Evolutionary conservation across 345 rosid species (phyloP), one percentile per base, ranked within the genome.

Genomic region (Carallia pectinifolia): DNA sequence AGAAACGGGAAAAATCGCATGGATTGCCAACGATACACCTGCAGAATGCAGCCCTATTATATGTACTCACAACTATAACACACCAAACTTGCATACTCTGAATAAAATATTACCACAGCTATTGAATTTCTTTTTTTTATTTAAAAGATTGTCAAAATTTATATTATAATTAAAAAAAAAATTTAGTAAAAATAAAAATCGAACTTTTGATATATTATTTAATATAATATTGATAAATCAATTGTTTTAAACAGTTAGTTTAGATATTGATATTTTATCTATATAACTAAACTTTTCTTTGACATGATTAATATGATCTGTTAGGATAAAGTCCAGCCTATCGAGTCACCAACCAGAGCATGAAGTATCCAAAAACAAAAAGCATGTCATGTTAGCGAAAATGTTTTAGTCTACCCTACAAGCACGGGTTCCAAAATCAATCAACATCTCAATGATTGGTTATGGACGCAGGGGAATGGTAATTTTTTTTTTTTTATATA

Each of bases 311-410:
- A n/a, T 13, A 1, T 29, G 31, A 50, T 67, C n/a, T 31, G 48
- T 65, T 18, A 65, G 27, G 71, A 70, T 65, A 66, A 60, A 76
- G 75, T 47, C 73, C 75, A 76, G 75, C 79, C 71, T n/a, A 70
- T 59, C 70, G 1, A 63, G 69, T 31, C 36, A 67, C 39, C 67
- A 39, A 53, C 64, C 44, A 52, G 31, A 58, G n/a, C 39, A 60
- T 30, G 34, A 15, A 50, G 64, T 59, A 56, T 58, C 48, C 58
- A 76, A 62, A 62, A 71, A 66, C 59, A 66, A 61, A 61, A 44
- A 33, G 68, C 68, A 71, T 66, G 68, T 66, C 75, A 76, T 48
- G 75, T 71, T 71, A 66, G 71, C 36, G 38, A 19, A 18, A 76
- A 39, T 39, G 70, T 50, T 39, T 55, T 31, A 3, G 3, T 54